Evolutionary conservation across 768 basidiomycete species (phyloP).

Genomic region (Termitomyces sp.): DNA sequence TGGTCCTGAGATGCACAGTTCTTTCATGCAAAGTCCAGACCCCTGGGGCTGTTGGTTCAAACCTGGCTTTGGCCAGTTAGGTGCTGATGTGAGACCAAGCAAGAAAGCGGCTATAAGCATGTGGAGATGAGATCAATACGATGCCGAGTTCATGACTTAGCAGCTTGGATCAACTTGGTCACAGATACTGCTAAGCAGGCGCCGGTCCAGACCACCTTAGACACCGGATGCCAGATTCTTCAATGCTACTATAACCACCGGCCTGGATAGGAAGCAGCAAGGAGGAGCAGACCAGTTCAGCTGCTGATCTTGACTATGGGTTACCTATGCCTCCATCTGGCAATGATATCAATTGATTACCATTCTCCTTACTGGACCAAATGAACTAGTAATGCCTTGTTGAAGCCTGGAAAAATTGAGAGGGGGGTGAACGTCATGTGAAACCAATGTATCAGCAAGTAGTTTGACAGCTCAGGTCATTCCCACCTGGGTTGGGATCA

Average conservation of each 20-base stretch:
- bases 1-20: neutral
- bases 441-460: neutral
- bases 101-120: too few species aligned
- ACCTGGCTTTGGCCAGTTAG: neutral
- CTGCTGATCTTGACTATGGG: neutral
- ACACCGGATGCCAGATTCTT: neutral
- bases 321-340: neutral
- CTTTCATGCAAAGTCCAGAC: neutral
- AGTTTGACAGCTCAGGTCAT: neutral
- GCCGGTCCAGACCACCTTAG: neutral
- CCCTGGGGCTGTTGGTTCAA: neutral
- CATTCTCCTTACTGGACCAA: neutral
- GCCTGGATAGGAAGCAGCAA: neutral
- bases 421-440: neutral
- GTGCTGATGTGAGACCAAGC: neutral
- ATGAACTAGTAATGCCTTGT: neutral
- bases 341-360: too few species aligned
- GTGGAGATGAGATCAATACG: neutral
- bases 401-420: neutral
- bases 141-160: neutral
- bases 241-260: neutral
- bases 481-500: neutral
- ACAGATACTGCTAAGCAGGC: neutral
- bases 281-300: neutral
- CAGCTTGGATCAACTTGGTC: neutral